Evolutionary conservation across 805 yeast genomes (phyloP).

Genomic region (Candida loeiensis): DNA sequence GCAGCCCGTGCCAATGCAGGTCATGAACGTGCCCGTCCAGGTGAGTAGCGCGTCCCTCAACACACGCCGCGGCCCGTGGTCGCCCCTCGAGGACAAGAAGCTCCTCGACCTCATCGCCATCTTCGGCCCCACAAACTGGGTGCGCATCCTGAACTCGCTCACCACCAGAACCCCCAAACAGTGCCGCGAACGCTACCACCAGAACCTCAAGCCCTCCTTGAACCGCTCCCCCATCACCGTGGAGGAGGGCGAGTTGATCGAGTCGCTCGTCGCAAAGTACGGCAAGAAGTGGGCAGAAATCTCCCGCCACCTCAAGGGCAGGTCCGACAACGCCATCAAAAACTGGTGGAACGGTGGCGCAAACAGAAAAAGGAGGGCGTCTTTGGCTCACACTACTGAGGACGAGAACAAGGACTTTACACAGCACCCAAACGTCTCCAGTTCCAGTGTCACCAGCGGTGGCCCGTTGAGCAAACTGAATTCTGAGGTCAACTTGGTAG

Average conservation of each 20-base stretch:
- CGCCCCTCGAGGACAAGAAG: slow-evolving; percentile 75
- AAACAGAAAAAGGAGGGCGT: slow-evolving; percentile 65
- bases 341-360: slow-evolving; percentile 98
- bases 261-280: slow-evolving; percentile 68
- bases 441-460: slow-evolving; percentile 2
- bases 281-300: slow-evolving; percentile 96
- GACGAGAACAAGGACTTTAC: slow-evolving; percentile 5
- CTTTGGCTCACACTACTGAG: slow-evolving; percentile 14
- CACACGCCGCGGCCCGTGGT: slow-evolving; percentile 80
- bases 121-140: slow-evolving; percentile 88
- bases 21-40: slow-evolving; percentile 9
- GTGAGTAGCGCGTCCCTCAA: slow-evolving; percentile 7
- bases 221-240: slow-evolving; percentile 79
- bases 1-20: slow-evolving; percentile 4
- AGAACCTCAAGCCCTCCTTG: slow-evolving; percentile 80
- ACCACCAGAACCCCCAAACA: slow-evolving; percentile 85
- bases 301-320: slow-evolving; percentile 79
- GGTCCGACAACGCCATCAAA: slow-evolving; percentile 87
- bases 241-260: slow-evolving; percentile 81
- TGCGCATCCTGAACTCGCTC: slow-evolving; percentile 68
- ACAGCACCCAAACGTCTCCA: slow-evolving; percentile 5
- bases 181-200: slow-evolving; percentile 88
- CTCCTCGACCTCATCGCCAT: slow-evolving; percentile 64
- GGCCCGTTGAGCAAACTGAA: slow-evolving; percentile 3
- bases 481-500: not conserved